A percentile compares a stretch with the other conserved stretches of the same genome.
Evolutionary conservation across 306 rosid species (phyloP).

Genomic region (Medicago arabica): DNA sequence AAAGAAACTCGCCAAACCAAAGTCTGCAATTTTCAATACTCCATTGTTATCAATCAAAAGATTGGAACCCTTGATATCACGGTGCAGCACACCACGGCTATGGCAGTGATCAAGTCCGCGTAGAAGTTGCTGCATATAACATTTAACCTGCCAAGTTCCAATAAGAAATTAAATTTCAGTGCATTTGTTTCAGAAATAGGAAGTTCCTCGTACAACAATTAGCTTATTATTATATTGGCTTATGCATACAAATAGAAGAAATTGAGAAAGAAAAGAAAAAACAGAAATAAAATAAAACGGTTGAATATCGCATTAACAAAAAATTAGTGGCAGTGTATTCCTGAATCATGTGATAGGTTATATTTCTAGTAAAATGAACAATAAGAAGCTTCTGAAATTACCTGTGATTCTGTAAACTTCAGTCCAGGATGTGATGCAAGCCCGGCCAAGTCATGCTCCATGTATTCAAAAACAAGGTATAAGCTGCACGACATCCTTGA

Average conservation of each 20-base stretch:
- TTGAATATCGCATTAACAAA: conserved; percentile 15
- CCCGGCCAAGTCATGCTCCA: conserved; percentile 96
- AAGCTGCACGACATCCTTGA: conserved; percentile 98
- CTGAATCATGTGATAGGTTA: conserved; percentile 17
- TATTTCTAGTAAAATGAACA: conserved; percentile 1
- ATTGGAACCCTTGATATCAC: conserved; percentile 95
- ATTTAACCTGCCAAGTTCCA: conserved; percentile 75
- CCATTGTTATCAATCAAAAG: conserved; percentile 89
- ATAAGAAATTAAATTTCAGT: conserved; percentile 35
- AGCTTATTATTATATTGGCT: not conserved
- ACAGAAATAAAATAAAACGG: not conserved
- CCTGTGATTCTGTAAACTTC: conserved; percentile 94
- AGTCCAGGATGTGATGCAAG: conserved; percentile 92
- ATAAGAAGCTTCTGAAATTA: conserved; percentile 40
- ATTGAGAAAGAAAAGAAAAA: no score
- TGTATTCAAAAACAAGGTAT: conserved; percentile 95
- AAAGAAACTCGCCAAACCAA: conserved; percentile 87
- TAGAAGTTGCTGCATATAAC: conserved; percentile 94
- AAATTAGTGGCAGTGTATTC: not conserved
- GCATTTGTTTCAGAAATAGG: conserved; percentile 4
- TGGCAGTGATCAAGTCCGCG: conserved; percentile 91
- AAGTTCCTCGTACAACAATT: not conserved
- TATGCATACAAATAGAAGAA: not conserved
- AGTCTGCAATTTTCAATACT: conserved; percentile 83
- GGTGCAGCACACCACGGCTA: conserved; percentile 83